phyloP scores from a whole-genome alignment of 352 stramenopile species.

The Globisporangium carolinianum region DNA sequence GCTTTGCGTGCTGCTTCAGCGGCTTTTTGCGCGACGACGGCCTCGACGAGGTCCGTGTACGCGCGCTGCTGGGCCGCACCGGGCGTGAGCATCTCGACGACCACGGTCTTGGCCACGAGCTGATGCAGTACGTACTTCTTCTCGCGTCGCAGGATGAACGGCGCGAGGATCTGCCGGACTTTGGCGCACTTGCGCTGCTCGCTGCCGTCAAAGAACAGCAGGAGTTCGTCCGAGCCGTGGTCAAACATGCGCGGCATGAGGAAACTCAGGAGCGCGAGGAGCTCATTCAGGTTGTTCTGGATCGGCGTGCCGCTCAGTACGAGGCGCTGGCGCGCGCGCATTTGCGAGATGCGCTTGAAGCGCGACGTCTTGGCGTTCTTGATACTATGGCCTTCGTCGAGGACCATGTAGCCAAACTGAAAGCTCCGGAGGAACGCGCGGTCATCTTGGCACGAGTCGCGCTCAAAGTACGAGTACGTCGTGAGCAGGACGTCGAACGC shows the following conservation, averaged over 20 bases:
- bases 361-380: constrained; percentile 88
- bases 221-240: constrained; percentile 69
- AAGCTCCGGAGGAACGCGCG: constrained; percentile 72
- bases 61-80: constrained; percentile 63
- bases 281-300: constrained; percentile 85
- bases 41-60: constrained; percentile 80
- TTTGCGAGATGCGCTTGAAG: constrained; percentile 83
- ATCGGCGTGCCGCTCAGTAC: constrained; percentile 87
- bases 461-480: constrained; percentile 91
- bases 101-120: constrained; percentile 80
- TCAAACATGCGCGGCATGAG: constrained; percentile 90
- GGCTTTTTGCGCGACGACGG: constrained; percentile 61
- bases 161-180: constrained; percentile 91
- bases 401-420: constrained; percentile 87
- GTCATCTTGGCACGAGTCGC: constrained; percentile 79
- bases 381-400: constrained; percentile 92
- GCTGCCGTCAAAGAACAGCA: constrained; percentile 77
- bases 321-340: constrained; percentile 65
- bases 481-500: constrained; percentile 86
- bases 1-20: constrained; percentile 29
- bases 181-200: constrained; percentile 79
- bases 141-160: constrained; percentile 95
- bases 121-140: constrained; percentile 95
- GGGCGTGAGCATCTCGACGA: constrained; percentile 82
- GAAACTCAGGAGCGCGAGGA: constrained; percentile 88